Conservation (phyloP, 192 early-diverging fungal species). For the Lobosporangium transversale region DNA sequence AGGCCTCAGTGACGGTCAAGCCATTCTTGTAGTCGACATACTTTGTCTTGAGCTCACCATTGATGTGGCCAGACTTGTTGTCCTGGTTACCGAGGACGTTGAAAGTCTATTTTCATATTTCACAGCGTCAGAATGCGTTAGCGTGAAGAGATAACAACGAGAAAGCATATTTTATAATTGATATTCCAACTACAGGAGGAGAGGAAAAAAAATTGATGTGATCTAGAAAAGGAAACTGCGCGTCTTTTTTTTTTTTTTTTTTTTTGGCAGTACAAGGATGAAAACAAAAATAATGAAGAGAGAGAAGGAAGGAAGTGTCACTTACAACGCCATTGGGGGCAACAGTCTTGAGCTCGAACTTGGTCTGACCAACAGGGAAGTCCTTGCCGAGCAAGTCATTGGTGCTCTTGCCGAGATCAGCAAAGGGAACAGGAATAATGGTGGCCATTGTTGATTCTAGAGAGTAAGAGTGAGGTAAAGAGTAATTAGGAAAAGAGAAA, state of each 20-base stretch:
- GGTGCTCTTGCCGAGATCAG: conserved; percentile 94
- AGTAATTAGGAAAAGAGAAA: conserved; percentile 4
- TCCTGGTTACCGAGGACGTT: conserved; percentile 94
- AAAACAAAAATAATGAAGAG: too few relatives aligned
- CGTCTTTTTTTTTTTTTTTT: too few relatives aligned
- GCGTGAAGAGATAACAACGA: neutral
- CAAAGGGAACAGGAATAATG: conserved; percentile 83
- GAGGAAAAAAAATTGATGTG: neutral
- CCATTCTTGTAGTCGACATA: conserved; percentile 95
- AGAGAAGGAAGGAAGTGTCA: conserved; percentile 27
- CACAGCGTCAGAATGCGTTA: neutral
- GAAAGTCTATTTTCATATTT: conserved; percentile 75
- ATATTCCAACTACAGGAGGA: neutral
- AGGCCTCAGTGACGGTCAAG: conserved; percentile 95
- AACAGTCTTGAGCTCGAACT: conserved; percentile 98
- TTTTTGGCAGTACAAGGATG: too few relatives aligned
- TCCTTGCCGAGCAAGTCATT: conserved; percentile 98
- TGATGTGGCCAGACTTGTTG: conserved; percentile 93
- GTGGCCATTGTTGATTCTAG: conserved; percentile 36
- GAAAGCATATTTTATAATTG: neutral
- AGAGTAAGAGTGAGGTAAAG: conserved; percentile 1
- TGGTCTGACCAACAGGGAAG: conserved; percentile 91
- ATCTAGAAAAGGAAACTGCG: neutral
- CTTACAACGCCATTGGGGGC: conserved; percentile 95
- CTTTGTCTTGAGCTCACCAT: conserved; percentile 98